Conservation (phyloP, 2,329 filamentous ascomycete genomes). For the Fusarium albidum region DNA sequence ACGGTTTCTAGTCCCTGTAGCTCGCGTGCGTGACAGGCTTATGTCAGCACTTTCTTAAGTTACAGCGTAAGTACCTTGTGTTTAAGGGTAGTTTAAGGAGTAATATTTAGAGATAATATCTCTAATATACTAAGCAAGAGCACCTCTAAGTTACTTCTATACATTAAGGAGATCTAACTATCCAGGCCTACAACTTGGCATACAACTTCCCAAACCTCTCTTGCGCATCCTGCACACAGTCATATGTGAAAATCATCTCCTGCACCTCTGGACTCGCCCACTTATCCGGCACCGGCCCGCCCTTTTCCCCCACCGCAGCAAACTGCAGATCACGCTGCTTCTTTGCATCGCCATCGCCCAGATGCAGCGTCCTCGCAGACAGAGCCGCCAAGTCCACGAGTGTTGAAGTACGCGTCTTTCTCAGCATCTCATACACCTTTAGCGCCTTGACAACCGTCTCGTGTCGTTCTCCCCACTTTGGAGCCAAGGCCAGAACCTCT, state of each 20-base stretch:
- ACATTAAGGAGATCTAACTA: no score
- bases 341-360: conserved; percentile 4
- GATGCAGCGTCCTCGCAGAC: conserved; percentile 6
- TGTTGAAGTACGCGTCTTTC: conserved; percentile 8
- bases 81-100: no score
- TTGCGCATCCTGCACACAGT: conserved; percentile 1
- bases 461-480: not conserved
- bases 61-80: no score
- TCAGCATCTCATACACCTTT: conserved; percentile 2
- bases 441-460: not conserved
- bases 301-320: not conserved
- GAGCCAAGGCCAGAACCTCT: not conserved
- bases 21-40: no score
- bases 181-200: not conserved
- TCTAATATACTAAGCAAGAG: no score
- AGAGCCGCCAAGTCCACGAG: conserved; percentile 9
- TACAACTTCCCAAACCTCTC: conserved; percentile 6
- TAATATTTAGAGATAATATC: no score
- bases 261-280: conserved; percentile 27
- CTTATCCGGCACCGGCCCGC: conserved; percentile 13
- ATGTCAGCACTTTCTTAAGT: no score
- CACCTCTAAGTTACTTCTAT: no score
- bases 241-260: conserved; percentile 23
- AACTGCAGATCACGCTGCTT: conserved; percentile 15
- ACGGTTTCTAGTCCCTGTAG: no score